A percentile compares a stretch with the other conserved stretches of the same genome.
Evolutionary conservation across 106 monocot species (phyloP).

Genomic region (Chionographis japonica): DNA sequence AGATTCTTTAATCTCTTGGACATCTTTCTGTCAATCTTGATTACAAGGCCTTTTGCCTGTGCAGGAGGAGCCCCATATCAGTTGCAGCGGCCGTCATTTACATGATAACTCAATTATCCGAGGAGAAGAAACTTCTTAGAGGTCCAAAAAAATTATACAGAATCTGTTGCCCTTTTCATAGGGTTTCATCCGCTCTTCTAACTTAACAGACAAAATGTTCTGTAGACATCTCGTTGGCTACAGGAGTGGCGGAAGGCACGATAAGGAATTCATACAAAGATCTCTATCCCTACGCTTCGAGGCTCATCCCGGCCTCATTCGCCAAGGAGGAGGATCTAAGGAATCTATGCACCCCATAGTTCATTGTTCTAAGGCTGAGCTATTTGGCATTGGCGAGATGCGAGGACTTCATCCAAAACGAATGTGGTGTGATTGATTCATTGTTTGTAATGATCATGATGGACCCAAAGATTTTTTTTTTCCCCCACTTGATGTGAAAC

Average conservation of each 20-base stretch:
- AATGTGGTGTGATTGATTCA: no score
- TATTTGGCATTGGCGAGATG: no score
- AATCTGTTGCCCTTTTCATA: no score
- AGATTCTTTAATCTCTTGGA: background rate
- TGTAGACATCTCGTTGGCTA: slow-evolving; percentile 52
- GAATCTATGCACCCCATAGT: slow-evolving; percentile 51
- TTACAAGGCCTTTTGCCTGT: background rate
- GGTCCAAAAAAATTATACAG: slow-evolving; percentile 2
- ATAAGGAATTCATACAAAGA: slow-evolving; percentile 62
- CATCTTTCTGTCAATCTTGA: background rate
- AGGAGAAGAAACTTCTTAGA: slow-evolving; percentile 39
- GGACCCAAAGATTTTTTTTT: no score
- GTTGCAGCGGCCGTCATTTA: slow-evolving; percentile 52
- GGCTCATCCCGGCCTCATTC: slow-evolving; percentile 40
- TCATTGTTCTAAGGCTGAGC: background rate
- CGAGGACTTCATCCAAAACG: no score
- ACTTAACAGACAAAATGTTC: no score
- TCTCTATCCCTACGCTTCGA: slow-evolving; percentile 44
- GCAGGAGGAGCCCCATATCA: slow-evolving; percentile 52
- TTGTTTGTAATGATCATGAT: no score
- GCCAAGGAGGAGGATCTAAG: slow-evolving; percentile 53
- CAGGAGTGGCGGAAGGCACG: slow-evolving; percentile 57
- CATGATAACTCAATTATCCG: slow-evolving; percentile 54
- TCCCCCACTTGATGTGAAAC: no score
- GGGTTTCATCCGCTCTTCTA: no score